These are phyloP conservation scores for Theileria luwenshuni DNA, from an alignment of 169 alveolate species.

Conservation along the genomic window DNA sequence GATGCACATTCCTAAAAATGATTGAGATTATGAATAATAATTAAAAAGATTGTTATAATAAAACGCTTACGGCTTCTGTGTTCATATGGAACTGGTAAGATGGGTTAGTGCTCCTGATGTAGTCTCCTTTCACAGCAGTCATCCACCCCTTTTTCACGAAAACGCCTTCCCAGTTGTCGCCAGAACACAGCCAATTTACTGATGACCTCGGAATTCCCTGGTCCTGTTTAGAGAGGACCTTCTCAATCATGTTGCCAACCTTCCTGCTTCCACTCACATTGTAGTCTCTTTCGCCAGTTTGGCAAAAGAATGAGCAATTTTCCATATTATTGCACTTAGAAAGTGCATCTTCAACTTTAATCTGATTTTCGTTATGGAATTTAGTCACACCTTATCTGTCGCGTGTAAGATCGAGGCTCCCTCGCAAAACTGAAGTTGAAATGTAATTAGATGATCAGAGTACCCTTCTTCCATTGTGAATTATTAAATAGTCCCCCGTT, in stretches of 20 bases:
- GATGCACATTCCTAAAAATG: slow-evolving; percentile 24
- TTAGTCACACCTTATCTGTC: slow-evolving; percentile 27
- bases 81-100: slow-evolving; percentile 39
- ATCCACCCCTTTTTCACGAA: slow-evolving; percentile 67
- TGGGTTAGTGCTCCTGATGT: slow-evolving; percentile 29
- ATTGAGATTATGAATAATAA: background rate
- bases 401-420: slow-evolving; percentile 45
- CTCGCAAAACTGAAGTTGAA: slow-evolving; percentile 51
- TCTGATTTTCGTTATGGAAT: slow-evolving; percentile 4
- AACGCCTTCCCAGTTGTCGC: slow-evolving; percentile 43
- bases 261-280: slow-evolving; percentile 6
- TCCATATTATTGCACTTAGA: slow-evolving; percentile 14
- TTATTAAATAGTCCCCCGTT: slow-evolving; percentile 33
- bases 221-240: slow-evolving; percentile 19
- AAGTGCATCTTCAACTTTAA: slow-evolving; percentile 40
- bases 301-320: slow-evolving; percentile 61
- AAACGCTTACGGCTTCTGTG: slow-evolving; percentile 37
- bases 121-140: slow-evolving; percentile 55
- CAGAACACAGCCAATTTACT: slow-evolving; percentile 58
- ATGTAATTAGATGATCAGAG: background rate
- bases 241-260: slow-evolving; percentile 9
- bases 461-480: slow-evolving; percentile 59
- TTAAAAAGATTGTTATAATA: background rate
- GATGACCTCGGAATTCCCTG: slow-evolving; percentile 39
- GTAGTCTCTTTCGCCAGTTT: slow-evolving; percentile 40